Evolutionary conservation across 2,329 filamentous ascomycete species (phyloP), one percentile per base, ranked within the genome.

Genomic region (Fusarium sterilihyphosum): DNA sequence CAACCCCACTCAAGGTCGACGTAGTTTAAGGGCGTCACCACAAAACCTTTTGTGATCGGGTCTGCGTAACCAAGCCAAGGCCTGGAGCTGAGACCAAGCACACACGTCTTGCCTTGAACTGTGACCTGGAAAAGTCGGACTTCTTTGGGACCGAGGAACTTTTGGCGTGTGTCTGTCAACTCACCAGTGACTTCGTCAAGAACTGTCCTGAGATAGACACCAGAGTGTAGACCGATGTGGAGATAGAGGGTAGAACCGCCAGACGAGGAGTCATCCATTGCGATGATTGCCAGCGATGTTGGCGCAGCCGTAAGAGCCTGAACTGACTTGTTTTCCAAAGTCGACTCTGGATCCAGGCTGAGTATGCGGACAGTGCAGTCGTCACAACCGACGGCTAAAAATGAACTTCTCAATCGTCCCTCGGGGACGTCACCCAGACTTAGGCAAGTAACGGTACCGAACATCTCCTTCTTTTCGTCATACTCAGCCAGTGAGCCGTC

Each of bases 1-100:
- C 95, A 98, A 8, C 94, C 95, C 87, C 94, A 98, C 82, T 98
- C 95, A 35, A 99, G 89, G 46, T 93, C 92, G 61, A 92, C 91
- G 79, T 97, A 98, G 81, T 94, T 94, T 37, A 99, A 85, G 2
- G 97, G 96, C 2, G 96, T 98, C 76, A 98, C 92, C 84, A 97
- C 94, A 79, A 98, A 98, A 43, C 92, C 92, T 79, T 94, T 94
- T 6, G 93, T 95, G 68, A 95, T 92, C 5, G 93, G 91, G 78
- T 98, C 94, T 1, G 95, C 93, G 81, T 98, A 98, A 49, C 95
- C 96, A 8, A 99, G 88, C 95, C 96, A 99, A n/a, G 96, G 93
- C 64, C 96, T 91, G 22, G 95, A 97, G 81, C 95, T 98, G 62
- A 98, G 88, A 6, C 94, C 96, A 60, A 99, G 88, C 20, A 98